These are phyloP conservation scores for Ophiostoma populinum DNA, from an alignment of 2,329 filamentous ascomycete species.

Conservation along the genomic window DNA sequence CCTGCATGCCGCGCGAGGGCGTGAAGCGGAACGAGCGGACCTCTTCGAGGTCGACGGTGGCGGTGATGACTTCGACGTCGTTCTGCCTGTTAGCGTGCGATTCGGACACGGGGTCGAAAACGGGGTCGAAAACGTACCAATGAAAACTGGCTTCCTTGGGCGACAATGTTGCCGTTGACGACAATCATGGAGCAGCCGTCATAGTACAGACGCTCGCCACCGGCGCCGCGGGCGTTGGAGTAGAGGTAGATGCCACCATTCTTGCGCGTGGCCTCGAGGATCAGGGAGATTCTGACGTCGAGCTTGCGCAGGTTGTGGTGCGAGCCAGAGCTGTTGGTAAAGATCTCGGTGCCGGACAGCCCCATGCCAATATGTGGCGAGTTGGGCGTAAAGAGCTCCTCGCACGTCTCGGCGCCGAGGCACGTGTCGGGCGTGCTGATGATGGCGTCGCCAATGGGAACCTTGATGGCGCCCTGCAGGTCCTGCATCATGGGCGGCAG, in stretches of 20 bases:
- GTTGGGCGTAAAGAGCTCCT: slow-evolving; percentile 16
- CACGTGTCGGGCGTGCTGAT: slow-evolving; percentile 42
- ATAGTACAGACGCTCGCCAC: slow-evolving; percentile 42
- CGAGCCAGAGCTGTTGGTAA: slow-evolving; percentile 51
- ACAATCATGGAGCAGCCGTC: slow-evolving; percentile 48
- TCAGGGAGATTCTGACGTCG: slow-evolving; percentile 43
- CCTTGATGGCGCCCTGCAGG: slow-evolving; percentile 26
- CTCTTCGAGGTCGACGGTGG: slow-evolving; percentile 54
- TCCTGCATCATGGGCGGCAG: slow-evolving; percentile 41
- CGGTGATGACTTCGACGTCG: slow-evolving; percentile 48
- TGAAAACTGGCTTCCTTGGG: slow-evolving; percentile 46
- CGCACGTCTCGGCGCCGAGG: slow-evolving; percentile 25
- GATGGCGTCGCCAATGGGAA: slow-evolving; percentile 52
- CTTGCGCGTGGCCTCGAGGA: slow-evolving; percentile 43
- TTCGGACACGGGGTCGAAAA: too few species aligned
- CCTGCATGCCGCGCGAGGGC: slow-evolving; percentile 40
- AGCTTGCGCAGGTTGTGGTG: slow-evolving; percentile 45
- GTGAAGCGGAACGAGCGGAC: slow-evolving; percentile 44
- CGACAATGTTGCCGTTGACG: slow-evolving; percentile 44
- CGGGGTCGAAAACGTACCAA: slow-evolving; percentile 3
- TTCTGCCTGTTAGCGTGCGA: slow-evolving; percentile 23
- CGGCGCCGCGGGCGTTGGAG: slow-evolving; percentile 29
- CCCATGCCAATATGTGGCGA: slow-evolving; percentile 38
- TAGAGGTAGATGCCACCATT: slow-evolving; percentile 31
- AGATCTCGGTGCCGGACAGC: slow-evolving; percentile 55